Evolutionary conservation across 352 stramenopile species (phyloP).

Genomic region (Phytopythium mirpurense): DNA sequence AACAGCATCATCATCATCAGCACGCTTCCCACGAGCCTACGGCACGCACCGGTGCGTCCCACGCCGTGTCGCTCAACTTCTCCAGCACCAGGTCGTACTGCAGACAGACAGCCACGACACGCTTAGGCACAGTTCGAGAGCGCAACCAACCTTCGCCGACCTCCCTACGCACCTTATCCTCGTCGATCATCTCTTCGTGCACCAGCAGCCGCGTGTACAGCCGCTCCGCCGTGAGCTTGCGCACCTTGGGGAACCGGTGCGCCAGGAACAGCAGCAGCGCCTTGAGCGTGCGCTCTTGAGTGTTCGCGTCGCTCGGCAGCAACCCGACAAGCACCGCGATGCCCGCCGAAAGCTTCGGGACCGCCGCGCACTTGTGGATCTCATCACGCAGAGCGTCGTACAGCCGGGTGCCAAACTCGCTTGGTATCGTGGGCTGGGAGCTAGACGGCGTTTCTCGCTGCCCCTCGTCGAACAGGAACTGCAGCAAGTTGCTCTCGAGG

Average conservation of each 20-base stretch:
- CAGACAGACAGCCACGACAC: not conserved
- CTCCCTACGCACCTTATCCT: conserved; percentile 71
- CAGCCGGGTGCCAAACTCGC: conserved; percentile 48
- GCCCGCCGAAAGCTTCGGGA: conserved; percentile 65
- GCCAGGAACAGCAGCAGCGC: conserved; percentile 71
- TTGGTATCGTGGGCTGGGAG: not conserved
- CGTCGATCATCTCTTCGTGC: conserved; percentile 61
- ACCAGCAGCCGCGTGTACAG: conserved; percentile 80
- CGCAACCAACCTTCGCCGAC: not conserved
- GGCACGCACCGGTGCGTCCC: conserved; percentile 63
- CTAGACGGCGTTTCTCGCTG: not conserved
- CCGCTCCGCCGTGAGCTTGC: conserved; percentile 76
- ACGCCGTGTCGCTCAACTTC: conserved; percentile 73
- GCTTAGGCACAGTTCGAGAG: not conserved
- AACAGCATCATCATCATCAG: not conserved
- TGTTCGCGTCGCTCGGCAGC: conserved; percentile 53
- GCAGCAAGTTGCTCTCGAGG: conserved; percentile 54
- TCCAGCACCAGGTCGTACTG: conserved; percentile 68
- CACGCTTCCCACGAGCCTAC: no score
- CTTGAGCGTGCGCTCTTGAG: conserved; percentile 49
- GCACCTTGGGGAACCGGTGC: conserved; percentile 84
- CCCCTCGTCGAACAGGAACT: conserved; percentile 37
- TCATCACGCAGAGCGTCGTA: conserved; percentile 65
- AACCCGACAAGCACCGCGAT: conserved; percentile 72
- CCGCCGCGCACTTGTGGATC: conserved; percentile 50